Evolutionary conservation across 2,329 filamentous ascomycete species (phyloP).

Genomic region (Sporothrix euskadiensis): DNA sequence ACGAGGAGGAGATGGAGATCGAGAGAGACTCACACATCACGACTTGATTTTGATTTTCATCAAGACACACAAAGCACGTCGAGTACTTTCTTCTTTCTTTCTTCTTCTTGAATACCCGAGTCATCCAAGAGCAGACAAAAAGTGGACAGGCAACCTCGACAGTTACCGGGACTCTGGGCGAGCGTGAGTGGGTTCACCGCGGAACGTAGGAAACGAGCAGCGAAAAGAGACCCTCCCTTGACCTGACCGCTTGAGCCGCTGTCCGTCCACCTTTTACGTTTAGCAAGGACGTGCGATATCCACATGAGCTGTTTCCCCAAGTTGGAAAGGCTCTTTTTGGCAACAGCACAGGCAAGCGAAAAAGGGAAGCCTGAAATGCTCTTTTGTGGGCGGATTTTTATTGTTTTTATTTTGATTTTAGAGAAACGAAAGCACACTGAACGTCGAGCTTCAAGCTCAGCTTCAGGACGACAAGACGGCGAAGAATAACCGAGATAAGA

Average conservation of each 20-base stretch:
- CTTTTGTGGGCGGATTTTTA: background rate
- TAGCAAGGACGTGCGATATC: slow-evolving; percentile 23
- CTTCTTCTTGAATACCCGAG: background rate
- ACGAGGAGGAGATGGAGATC: background rate
- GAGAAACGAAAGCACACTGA: background rate
- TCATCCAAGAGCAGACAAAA: background rate
- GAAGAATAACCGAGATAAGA: background rate
- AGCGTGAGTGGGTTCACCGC: slow-evolving; percentile 27
- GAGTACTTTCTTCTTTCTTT: background rate
- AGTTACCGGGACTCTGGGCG: slow-evolving; percentile 26
- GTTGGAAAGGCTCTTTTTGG: slow-evolving; percentile 20
- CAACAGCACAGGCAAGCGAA: background rate
- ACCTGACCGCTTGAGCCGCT: background rate
- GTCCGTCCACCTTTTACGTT: background rate
- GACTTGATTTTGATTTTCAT: background rate
- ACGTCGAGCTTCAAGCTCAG: background rate
- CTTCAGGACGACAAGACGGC: background rate
- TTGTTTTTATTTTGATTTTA: background rate
- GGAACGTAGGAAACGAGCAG: slow-evolving; percentile 2
- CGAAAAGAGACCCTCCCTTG: too few species aligned
- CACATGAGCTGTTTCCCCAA: slow-evolving; percentile 33
- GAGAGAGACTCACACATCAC: background rate
- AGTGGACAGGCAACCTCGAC: slow-evolving; percentile 13
- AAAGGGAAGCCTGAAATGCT: background rate
- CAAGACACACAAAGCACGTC: background rate